A percentile compares a stretch with the other conserved stretches of the same genome.
Conservation (phyloP, 1,284 basidiomycete species). For the Psilocybe mexicana region DNA sequence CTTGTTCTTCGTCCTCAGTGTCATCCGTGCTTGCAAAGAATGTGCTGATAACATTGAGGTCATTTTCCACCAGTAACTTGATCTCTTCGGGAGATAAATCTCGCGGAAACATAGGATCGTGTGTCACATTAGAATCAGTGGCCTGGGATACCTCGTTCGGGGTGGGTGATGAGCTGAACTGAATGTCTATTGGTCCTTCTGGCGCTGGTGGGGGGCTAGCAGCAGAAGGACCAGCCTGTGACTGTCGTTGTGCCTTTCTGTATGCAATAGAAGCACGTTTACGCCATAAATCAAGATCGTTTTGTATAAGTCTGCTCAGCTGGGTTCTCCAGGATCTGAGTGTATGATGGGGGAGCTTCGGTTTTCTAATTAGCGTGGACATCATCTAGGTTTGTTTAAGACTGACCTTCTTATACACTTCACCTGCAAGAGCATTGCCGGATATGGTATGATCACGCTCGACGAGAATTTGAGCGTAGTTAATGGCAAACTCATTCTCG, state of each 20-base stretch:
- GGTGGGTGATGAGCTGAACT: background rate
- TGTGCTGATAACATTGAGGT: slow-evolving; percentile 47
- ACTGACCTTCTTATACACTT: slow-evolving; percentile 42
- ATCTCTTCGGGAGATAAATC: background rate
- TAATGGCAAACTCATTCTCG: slow-evolving; percentile 33
- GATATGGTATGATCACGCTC: slow-evolving; percentile 39
- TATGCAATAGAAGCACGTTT: slow-evolving; percentile 36
- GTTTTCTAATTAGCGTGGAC: slow-evolving; percentile 1
- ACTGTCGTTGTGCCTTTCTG: slow-evolving; percentile 31
- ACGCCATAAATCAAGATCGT: slow-evolving; percentile 29
- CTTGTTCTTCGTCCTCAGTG: slow-evolving; percentile 41
- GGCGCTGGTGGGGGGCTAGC: background rate
- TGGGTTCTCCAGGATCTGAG: slow-evolving; percentile 37
- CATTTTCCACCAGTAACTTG: slow-evolving; percentile 27
- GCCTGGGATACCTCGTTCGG: background rate
- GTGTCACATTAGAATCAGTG: background rate
- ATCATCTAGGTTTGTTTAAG: background rate
- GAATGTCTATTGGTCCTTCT: background rate
- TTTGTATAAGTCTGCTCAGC: slow-evolving; percentile 16
- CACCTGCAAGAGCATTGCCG: slow-evolving; percentile 29
- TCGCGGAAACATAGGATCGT: background rate
- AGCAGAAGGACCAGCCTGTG: slow-evolving; percentile 6
- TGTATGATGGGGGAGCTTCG: slow-evolving; percentile 49
- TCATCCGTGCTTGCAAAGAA: slow-evolving; percentile 53
- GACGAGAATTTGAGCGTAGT: slow-evolving; percentile 32